A percentile compares a stretch with the other conserved stretches of the same genome.
Evolutionary conservation across 2,329 filamentous ascomycete genomes (phyloP).

Genomic region (Pestalotiopsis fici): DNA sequence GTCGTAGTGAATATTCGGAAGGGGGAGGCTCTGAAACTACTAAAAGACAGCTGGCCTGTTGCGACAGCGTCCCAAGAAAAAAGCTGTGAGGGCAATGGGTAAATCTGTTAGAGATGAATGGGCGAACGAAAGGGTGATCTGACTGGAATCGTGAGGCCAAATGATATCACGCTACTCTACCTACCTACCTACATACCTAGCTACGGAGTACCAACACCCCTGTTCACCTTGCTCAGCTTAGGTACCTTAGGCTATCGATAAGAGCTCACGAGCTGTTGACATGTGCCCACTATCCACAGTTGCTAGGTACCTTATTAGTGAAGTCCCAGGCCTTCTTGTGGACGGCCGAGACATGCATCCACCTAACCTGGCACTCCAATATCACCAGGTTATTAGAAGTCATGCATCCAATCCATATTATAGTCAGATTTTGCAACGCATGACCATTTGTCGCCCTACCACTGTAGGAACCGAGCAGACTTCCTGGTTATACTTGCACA

Average conservation of each 20-base stretch:
- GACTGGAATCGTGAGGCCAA: neutral
- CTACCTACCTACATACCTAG: neutral
- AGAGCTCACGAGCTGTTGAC: slow-evolving; percentile 13
- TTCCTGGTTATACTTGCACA: too few relatives aligned
- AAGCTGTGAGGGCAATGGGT: neutral
- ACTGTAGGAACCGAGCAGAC: neutral
- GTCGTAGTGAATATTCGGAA: neutral
- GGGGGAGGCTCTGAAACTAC: neutral
- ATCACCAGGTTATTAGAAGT: neutral
- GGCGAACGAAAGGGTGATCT: neutral
- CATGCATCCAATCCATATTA: neutral
- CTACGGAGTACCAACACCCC: neutral
- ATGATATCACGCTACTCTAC: neutral
- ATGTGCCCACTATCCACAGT: slow-evolving; percentile 3
- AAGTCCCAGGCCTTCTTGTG: neutral
- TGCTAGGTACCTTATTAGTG: too few relatives aligned
- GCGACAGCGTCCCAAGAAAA: neutral
- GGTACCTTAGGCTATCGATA: slow-evolving; percentile 11
- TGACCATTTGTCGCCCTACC: neutral
- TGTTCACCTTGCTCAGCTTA: neutral
- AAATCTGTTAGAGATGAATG: neutral
- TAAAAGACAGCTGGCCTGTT: neutral
- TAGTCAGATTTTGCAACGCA: neutral
- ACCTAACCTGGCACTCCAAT: neutral
- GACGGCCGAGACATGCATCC: neutral